Evolutionary conservation across 176 grass and related monocot genomes (phyloP), one percentile per base, ranked within the genome.

Genomic region (Oryza glumipatula): DNA sequence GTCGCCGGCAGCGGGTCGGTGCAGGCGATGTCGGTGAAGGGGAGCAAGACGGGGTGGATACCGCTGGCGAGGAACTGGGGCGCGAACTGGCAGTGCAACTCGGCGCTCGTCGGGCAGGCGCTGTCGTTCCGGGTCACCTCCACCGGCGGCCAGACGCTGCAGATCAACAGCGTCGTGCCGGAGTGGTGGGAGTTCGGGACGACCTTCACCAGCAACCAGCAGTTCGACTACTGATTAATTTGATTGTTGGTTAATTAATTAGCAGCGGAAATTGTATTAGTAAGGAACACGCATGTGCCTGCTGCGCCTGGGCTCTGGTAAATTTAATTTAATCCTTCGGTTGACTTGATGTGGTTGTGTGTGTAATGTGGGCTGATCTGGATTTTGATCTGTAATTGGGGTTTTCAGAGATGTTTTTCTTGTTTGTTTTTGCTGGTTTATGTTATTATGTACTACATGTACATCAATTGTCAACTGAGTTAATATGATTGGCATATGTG

Each of bases 101-200:
- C 58, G 14, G 82, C 23, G 14, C 75, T 91, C 15, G 60, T 2
- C 17, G 64, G 12, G 0, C 87, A 92, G 81, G 82, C 86, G 11
- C 79, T 96, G 76, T 96, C 94, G 6, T 96, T 91, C 84, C 52
- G 3, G 10, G 44, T 92, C 13, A 93, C 83, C 36, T 80, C 89
- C 77, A 89, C 85, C 23, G 88, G 86, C 45, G 86, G 86, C 10
- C 80, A 88, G 36, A 89, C 83, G 15, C n/a, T 93, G 30, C 71
- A 30, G 22, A 74, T 76, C 16, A 16, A 79, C 43, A 17, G 85
- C 73, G 12, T 86, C 17, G 80, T 79, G 17, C 76, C 82, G 36
- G 41, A 64, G 33, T 69, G 56, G 66, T 96, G 94, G 94, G 5
- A 0, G 22, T 93, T 93, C 61, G 91, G 94, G 3, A 75, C 36